Evolutionary conservation across 352 stramenopile genomes (phyloP).

Genomic region (Pythium periplocum): DNA sequence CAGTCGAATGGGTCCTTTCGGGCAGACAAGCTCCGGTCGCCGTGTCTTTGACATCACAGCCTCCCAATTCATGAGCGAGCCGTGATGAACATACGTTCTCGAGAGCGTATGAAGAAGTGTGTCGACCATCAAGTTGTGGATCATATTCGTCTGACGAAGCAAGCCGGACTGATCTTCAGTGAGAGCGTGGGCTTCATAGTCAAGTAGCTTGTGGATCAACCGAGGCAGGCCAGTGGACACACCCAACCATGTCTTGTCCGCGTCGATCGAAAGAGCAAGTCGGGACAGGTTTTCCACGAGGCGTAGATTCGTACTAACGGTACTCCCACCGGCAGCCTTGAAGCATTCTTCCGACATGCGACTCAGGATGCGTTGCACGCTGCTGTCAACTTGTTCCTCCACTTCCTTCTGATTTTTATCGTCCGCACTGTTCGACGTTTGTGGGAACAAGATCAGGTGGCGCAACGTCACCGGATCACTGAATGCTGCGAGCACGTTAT

Average conservation of each 20-base stretch:
- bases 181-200: constrained; percentile 17
- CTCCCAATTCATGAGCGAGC: constrained; percentile 39
- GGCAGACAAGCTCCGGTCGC: constrained; percentile 41
- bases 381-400: constrained; percentile 22
- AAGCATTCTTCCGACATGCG: constrained; percentile 45
- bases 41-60: constrained; percentile 25
- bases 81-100: constrained; percentile 39
- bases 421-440: background rate
- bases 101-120: constrained; percentile 79
- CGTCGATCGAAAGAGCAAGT: constrained; percentile 45
- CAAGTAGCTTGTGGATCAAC: constrained; percentile 23
- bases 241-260: constrained; percentile 8
- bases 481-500: constrained; percentile 51
- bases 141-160: constrained; percentile 26
- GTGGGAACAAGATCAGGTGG: constrained; percentile 54
- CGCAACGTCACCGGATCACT: constrained; percentile 56
- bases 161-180: constrained; percentile 17
- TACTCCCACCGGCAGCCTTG: constrained; percentile 27
- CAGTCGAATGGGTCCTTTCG: constrained; percentile 68
- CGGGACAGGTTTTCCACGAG: constrained; percentile 48
- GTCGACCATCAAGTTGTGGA: constrained; percentile 70
- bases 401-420: constrained; percentile 4
- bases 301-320: constrained; percentile 43
- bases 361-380: constrained; percentile 63
- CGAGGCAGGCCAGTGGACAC: constrained; percentile 4